phyloP scores from a whole-genome alignment of 2,329 filamentous ascomycete species.

The Apiospora saccharicola region DNA sequence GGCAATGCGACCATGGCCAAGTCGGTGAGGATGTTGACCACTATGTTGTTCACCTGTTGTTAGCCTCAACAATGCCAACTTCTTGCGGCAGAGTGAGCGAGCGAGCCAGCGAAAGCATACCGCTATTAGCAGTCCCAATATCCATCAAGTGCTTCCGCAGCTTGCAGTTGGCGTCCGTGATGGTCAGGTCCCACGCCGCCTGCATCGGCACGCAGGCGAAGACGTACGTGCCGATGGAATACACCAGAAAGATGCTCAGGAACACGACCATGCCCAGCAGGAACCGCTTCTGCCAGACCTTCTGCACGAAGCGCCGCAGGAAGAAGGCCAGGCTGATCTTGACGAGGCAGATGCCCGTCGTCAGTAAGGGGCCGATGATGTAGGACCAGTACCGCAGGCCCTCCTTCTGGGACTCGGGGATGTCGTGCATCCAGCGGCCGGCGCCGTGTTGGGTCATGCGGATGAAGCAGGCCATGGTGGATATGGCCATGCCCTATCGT shows the following conservation, averaged over 20 bases:
- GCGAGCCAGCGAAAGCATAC: background rate
- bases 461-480: slow-evolving; percentile 26
- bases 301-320: slow-evolving; percentile 26
- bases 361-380: slow-evolving; percentile 7
- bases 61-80: background rate
- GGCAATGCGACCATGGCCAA: slow-evolving; percentile 25
- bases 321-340: slow-evolving; percentile 23
- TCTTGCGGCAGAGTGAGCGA: background rate
- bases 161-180: background rate
- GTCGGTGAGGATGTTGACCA: slow-evolving; percentile 28
- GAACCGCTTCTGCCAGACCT: slow-evolving; percentile 26
- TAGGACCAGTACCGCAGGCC: slow-evolving; percentile 3
- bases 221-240: slow-evolving; percentile 24
- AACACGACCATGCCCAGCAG: slow-evolving; percentile 27
- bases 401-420: background rate
- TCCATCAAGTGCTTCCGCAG: background rate
- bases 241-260: slow-evolving; percentile 23
- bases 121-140: background rate
- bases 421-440: slow-evolving; percentile 2
- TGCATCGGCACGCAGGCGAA: slow-evolving; percentile 24
- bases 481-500: background rate
- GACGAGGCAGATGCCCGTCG: slow-evolving; percentile 27
- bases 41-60: background rate
- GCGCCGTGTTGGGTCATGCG: slow-evolving; percentile 25
- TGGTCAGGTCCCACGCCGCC: background rate